These are phyloP conservation scores for Yamadazyma paraphyllophila DNA, from an alignment of 805 yeast genomes.

Conservation along the genomic window DNA sequence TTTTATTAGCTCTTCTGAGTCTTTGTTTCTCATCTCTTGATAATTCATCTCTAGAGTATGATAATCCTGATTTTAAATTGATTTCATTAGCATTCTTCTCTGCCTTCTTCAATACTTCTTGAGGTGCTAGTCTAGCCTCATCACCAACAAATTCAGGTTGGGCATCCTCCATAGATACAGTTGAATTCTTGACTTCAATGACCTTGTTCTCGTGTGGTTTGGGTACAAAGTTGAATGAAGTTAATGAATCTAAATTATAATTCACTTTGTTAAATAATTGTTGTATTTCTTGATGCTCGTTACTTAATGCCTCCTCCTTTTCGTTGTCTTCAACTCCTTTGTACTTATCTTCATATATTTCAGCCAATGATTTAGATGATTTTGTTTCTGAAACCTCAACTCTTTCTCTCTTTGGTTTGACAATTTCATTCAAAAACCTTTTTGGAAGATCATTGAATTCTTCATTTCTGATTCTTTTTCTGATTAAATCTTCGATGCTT, in stretches of 20 bases:
- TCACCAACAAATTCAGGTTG: slow-evolving; percentile 83
- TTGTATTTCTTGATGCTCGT: slow-evolving; percentile 75
- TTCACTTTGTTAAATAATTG: slow-evolving; percentile 60
- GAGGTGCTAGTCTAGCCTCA: slow-evolving; percentile 85
- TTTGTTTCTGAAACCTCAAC: slow-evolving; percentile 80
- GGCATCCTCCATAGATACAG: slow-evolving; percentile 92
- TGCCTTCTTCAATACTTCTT: slow-evolving; percentile 71
- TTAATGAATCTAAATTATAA: slow-evolving; percentile 78
- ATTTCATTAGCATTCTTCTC: slow-evolving; percentile 54
- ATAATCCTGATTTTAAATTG: slow-evolving; percentile 70
- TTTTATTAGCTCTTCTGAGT: slow-evolving; percentile 80
- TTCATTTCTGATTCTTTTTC: slow-evolving; percentile 69
- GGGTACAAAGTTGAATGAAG: slow-evolving; percentile 95
- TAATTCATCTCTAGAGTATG: slow-evolving; percentile 78
- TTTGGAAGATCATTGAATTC: slow-evolving; percentile 85
- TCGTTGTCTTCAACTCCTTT: slow-evolving; percentile 46
- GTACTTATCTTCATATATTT: slow-evolving; percentile 85
- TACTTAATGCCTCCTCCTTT: slow-evolving; percentile 60
- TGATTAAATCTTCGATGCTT: slow-evolving; percentile 81
- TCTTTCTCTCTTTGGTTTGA: slow-evolving; percentile 45
- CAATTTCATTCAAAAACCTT: slow-evolving; percentile 63
- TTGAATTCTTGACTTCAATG: slow-evolving; percentile 78
- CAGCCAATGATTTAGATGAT: slow-evolving; percentile 85
- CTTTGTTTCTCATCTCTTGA: slow-evolving; percentile 83
- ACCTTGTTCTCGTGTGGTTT: slow-evolving; percentile 74